Conservation (phyloP, 176 grass and related monocot species). For the Musa troglodytarum region DNA sequence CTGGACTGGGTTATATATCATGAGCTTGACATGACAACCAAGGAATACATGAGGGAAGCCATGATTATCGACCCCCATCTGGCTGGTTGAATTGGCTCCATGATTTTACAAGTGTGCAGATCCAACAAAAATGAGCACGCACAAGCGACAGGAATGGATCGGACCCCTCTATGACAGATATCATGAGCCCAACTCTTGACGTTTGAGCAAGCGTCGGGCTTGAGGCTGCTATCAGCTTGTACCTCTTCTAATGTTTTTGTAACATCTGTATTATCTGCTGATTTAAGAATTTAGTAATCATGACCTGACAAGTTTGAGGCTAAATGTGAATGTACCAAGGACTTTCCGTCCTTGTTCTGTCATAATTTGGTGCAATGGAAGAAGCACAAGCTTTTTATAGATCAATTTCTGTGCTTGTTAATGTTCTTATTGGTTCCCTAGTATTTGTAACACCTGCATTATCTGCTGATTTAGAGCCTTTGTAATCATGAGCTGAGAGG, state of each 20-base stretch:
- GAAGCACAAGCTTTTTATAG: no score
- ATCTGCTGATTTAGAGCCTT: no score
- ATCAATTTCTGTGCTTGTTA: no score
- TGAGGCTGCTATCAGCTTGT: constrained; percentile 21
- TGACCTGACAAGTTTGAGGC: no score
- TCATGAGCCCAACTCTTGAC: constrained; percentile 78
- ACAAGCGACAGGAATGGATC: constrained; percentile 77
- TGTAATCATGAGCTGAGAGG: no score
- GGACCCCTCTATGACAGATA: constrained; percentile 79
- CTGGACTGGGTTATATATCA: constrained; percentile 88
- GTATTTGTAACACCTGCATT: no score
- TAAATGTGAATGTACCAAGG: no score
- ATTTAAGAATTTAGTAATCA: no score
- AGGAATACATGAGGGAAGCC: constrained; percentile 84
- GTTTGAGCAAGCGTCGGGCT: constrained; percentile 77
- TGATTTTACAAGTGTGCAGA: constrained; percentile 73
- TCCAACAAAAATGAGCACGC: constrained; percentile 83
- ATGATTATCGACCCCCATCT: constrained; percentile 62
- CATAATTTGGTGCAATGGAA: no score
- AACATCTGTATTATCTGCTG: no score
- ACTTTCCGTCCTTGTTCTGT: no score
- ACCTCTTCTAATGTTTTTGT: neutral
- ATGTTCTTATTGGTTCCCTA: no score
- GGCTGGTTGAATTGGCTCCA: constrained; percentile 66
- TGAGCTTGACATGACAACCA: constrained; percentile 79